Conservation (phyloP, 495 filamentous ascomycete genomes). For the Xylaria curta region DNA sequence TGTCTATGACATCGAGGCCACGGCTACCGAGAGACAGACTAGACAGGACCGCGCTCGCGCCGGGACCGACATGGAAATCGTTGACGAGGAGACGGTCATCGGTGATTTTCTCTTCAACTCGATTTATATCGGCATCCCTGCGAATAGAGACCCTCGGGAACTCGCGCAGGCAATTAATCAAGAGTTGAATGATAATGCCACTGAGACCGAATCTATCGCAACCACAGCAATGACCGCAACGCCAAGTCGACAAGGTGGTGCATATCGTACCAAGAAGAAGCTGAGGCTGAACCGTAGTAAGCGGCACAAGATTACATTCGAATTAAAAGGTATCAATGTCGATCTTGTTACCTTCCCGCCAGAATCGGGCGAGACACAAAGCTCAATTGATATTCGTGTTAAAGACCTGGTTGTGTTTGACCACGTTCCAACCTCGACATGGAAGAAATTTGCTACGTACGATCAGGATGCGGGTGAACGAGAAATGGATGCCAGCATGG, state of each 20-base stretch:
- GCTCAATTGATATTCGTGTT: constrained; percentile 81
- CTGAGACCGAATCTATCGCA: constrained; percentile 87
- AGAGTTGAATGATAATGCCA: constrained; percentile 82
- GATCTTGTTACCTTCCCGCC: constrained; percentile 87
- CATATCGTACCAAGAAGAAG: constrained; percentile 58
- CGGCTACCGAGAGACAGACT: constrained; percentile 73
- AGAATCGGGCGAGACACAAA: constrained; percentile 78
- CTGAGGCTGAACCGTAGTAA: constrained; percentile 84
- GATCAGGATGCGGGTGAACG: constrained; percentile 85
- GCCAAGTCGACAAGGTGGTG: constrained; percentile 57
- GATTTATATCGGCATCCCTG: constrained; percentile 93
- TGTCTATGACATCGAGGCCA: constrained; percentile 82
- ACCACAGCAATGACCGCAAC: constrained; percentile 70
- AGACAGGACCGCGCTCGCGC: constrained; percentile 47
- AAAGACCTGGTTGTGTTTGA: constrained; percentile 90
- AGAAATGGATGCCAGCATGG: constrained; percentile 84
- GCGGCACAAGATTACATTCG: constrained; percentile 93
- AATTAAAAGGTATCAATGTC: constrained; percentile 83
- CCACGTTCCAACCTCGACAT: constrained; percentile 92
- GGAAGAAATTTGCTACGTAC: constrained; percentile 97
- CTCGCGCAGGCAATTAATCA: constrained; percentile 84
- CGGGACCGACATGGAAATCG: constrained; percentile 62
- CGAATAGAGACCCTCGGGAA: constrained; percentile 82
- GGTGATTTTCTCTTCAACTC: constrained; percentile 98
- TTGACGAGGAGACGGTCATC: constrained; percentile 86